Evolutionary conservation across 179 eudicot genomes (phyloP).

Genomic region (Corrigiola litoralis): DNA sequence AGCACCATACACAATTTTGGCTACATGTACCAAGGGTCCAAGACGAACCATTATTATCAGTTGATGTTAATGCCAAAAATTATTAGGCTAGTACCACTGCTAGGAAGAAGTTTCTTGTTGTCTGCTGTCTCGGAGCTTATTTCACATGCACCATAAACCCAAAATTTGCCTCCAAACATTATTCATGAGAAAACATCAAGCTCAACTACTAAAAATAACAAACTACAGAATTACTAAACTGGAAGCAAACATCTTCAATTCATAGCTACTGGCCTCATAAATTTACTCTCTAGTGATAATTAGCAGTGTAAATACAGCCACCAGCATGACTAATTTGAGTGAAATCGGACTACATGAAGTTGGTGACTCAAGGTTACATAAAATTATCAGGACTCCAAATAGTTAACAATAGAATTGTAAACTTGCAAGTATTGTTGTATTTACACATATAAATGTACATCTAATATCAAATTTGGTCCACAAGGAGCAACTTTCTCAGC

Average conservation of each 20-base stretch:
- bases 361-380: too few relatives aligned
- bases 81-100: not conserved
- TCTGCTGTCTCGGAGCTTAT: not conserved
- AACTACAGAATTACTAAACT: too few relatives aligned
- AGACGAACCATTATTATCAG: not conserved
- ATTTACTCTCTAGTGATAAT: too few relatives aligned
- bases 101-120: constrained; percentile 10
- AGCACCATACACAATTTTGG: constrained; percentile 14
- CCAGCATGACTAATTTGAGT: too few relatives aligned
- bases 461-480: not conserved
- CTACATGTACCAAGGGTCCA: constrained; percentile 1
- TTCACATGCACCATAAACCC: constrained; percentile 1
- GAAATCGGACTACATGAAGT: too few relatives aligned
- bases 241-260: too few relatives aligned
- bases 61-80: not conserved
- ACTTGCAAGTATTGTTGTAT: not conserved
- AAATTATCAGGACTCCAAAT: too few relatives aligned
- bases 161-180: too few relatives aligned
- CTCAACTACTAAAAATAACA: too few relatives aligned
- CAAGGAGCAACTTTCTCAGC: constrained; percentile 7
- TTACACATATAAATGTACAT: constrained; percentile 10
- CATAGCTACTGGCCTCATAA: too few relatives aligned
- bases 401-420: not conserved
- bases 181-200: not conserved
- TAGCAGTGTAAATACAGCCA: too few relatives aligned